Evolutionary conservation across 2,329 filamentous ascomycete species (phyloP).

Genomic region (Lomentospora prolificans): DNA sequence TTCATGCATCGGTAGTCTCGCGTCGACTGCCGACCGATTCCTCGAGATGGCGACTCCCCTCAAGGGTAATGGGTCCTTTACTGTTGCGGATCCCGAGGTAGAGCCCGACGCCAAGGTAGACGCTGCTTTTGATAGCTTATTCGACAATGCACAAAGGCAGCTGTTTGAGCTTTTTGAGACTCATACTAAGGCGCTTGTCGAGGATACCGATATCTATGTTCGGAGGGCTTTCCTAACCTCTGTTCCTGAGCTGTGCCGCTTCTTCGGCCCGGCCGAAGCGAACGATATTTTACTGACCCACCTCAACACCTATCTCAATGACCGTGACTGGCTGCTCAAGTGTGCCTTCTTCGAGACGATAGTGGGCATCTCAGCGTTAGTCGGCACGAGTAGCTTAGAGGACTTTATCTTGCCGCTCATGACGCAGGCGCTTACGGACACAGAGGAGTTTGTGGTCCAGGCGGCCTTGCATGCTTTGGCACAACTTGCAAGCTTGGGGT

Average conservation of each 20-base stretch:
- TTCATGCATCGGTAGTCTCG: conserved; percentile 80
- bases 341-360: conserved; percentile 95
- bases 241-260: conserved; percentile 84
- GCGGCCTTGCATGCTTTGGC: conserved; percentile 81
- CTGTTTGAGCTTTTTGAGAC: conserved; percentile 75
- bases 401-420: conserved; percentile 94
- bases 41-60: conserved; percentile 86
- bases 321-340: conserved; percentile 91
- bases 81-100: conserved; percentile 66
- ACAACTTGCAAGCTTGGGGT: conserved; percentile 75
- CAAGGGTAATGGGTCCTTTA: conserved; percentile 71
- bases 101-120: conserved; percentile 61
- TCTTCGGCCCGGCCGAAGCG: conserved; percentile 83
- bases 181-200: conserved; percentile 82
- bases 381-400: conserved; percentile 81
- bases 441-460: conserved; percentile 90
- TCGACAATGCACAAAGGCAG: conserved; percentile 77
- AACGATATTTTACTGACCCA: conserved; percentile 96
- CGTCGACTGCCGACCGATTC: conserved; percentile 74
- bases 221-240: conserved; percentile 85
- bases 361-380: conserved; percentile 81
- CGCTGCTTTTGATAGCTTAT: conserved; percentile 69
- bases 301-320: conserved; percentile 93
- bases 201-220: conserved; percentile 76
- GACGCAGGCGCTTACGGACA: conserved; percentile 86